Conservation (phyloP, 305 asterid genomes). For the Fraxinus sp. region DNA sequence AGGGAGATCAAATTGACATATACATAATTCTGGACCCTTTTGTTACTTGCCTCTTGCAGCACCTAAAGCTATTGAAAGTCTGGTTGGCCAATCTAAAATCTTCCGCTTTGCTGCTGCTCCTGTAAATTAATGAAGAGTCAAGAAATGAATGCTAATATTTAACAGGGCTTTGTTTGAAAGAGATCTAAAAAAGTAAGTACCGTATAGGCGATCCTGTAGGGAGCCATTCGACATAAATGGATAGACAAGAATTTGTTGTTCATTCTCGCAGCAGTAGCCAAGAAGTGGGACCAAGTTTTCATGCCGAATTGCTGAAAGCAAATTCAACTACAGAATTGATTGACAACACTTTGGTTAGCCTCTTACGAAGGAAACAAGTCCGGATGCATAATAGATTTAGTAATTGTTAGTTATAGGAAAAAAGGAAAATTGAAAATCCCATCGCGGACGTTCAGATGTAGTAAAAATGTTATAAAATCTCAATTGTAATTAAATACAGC, state of each 20-base stretch:
- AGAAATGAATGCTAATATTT: constrained; percentile 21
- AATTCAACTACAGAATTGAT: constrained; percentile 60
- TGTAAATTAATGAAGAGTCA: constrained; percentile 31
- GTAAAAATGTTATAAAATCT: not conserved
- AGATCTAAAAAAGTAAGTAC: constrained; percentile 34
- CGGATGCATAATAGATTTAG: not conserved
- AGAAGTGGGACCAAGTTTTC: constrained; percentile 82
- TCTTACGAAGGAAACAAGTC: not conserved
- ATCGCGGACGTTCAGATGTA: not conserved
- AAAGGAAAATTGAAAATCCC: not conserved
- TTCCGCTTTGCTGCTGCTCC: constrained; percentile 84
- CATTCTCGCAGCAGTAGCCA: constrained; percentile 84
- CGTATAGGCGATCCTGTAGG: constrained; percentile 87
- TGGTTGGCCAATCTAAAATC: constrained; percentile 80
- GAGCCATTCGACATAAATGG: constrained; percentile 86
- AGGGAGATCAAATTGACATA: constrained; percentile 16
- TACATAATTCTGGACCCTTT: constrained; percentile 16
- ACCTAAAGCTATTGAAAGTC: constrained; percentile 83
- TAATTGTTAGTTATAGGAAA: not conserved
- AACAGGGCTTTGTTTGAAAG: constrained; percentile 6
- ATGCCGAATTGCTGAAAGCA: constrained; percentile 69
- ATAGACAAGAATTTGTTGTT: constrained; percentile 87
- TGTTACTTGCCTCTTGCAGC: constrained; percentile 87
- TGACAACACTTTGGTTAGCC: constrained; percentile 14
- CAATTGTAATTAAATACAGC: not conserved